Evolutionary conservation across 2,329 filamentous ascomycete genomes (phyloP).

Genomic region (Colletotrichum salicis): DNA sequence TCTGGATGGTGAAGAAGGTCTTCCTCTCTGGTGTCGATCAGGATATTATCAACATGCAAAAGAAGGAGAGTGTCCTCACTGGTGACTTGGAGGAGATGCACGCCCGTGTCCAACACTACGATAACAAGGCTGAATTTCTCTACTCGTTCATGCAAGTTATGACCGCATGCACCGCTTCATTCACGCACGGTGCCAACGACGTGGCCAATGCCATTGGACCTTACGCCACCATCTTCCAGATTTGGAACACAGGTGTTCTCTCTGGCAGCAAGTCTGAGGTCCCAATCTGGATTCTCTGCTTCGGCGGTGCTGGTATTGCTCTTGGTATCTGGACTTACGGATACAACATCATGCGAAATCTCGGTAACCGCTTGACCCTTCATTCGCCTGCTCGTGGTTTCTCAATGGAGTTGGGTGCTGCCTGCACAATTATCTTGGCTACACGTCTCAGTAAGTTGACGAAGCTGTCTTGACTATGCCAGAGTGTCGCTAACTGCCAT

Average conservation of each 20-base stretch:
- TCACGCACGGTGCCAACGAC: constrained; percentile 75
- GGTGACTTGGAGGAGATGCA: constrained; percentile 66
- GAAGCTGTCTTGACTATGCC: too few relatives aligned
- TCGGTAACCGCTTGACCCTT: constrained; percentile 67
- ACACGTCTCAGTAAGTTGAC: constrained; percentile 61
- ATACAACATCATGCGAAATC: constrained; percentile 68
- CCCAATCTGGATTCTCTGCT: constrained; percentile 67
- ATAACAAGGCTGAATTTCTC: constrained; percentile 70
- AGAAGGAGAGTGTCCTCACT: constrained; percentile 54
- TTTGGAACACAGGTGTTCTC: constrained; percentile 63
- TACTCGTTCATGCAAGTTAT: constrained; percentile 70
- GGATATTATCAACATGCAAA: constrained; percentile 45
- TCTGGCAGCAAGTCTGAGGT: constrained; percentile 56
- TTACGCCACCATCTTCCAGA: constrained; percentile 70
- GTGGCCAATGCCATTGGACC: constrained; percentile 72
- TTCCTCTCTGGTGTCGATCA: constrained; percentile 55
- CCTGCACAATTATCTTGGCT: constrained; percentile 71
- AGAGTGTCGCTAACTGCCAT: neutral
- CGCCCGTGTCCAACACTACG: constrained; percentile 67
- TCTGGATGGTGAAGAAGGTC: constrained; percentile 52
- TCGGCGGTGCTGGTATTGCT: constrained; percentile 48
- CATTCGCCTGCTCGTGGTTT: constrained; percentile 66
- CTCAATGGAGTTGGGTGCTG: constrained; percentile 60
- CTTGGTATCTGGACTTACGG: constrained; percentile 62
- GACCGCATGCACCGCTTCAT: constrained; percentile 71